Base-by-base conservation (phyloP, 2,329 filamentous ascomycete species). In the Fusarium phyllophilum region DNA sequence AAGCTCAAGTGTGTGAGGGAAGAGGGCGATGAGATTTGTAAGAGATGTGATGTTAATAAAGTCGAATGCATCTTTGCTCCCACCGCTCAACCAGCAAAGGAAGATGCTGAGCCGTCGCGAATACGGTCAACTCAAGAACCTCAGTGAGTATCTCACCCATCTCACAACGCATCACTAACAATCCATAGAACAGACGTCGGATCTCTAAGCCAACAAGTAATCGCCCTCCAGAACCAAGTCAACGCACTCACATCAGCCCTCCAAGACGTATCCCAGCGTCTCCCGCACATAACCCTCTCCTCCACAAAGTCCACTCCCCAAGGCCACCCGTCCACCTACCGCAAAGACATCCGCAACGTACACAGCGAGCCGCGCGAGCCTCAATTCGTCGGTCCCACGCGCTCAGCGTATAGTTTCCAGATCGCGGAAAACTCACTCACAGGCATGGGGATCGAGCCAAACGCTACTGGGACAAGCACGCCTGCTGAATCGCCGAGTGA, bases 1-100 rank as follows among this genome's bases (percentile, higher is more conserved):
- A 67, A 67, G 15, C 24, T 67, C 8, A 67, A 67, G n/a, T 67
- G 64, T 39, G 44, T 66, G n/a, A 66, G 38, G 8, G 64, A 67
- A 1, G 64, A 58, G 3, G 61, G 51, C 0, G 31, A 66, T 24
- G 31, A 59, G 2, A 8, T 44, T 2, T 67, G 64, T 26, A 66
- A 42, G 24, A 67, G 64, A 20, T 67, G 64, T 26, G 42, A 34
- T 15, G 20, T 34, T 0, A 58, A 51, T 26, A n/a, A 44, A 4
- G 61, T 33, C 5, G 61, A 66, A 24, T 67, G 64, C 51, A 13
- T 67, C 5, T 67, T 67, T 29, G 38, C 49, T 10, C 24, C 31
- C 1, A 26, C 41, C 5, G 15, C 10, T 11, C 51, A 38, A 33
- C 31, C 57, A 22, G 9, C 34, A 1, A 66, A 29, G 2, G 64